Evolutionary conservation across 2,329 filamentous ascomycete species (phyloP).

Genomic region (Claviceps cyperi): DNA sequence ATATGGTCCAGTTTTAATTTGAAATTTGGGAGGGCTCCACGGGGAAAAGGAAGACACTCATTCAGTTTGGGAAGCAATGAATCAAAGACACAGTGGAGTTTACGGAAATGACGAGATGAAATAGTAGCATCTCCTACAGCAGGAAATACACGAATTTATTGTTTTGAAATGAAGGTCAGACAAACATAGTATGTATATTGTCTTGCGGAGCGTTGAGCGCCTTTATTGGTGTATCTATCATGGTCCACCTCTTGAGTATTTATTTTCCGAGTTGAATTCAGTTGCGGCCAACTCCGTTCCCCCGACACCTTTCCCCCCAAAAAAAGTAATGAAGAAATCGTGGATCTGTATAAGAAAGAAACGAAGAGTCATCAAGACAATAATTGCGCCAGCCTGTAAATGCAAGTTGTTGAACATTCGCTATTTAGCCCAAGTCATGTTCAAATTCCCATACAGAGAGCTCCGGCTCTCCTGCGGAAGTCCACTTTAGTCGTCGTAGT

Average conservation of each 20-base stretch:
- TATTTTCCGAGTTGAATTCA: slow-evolving; percentile 3
- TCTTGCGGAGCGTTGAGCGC: slow-evolving; percentile 9
- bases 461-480: slow-evolving; percentile 1
- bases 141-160: background rate
- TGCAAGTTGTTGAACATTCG: slow-evolving; percentile 16
- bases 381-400: slow-evolving; percentile 11
- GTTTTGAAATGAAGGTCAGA: background rate
- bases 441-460: slow-evolving; percentile 9
- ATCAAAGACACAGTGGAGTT: background rate
- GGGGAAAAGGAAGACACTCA: too few species aligned
- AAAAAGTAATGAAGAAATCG: background rate
- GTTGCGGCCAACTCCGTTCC: slow-evolving; percentile 5
- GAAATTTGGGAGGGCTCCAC: background rate
- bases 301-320: background rate
- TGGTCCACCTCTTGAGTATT: background rate
- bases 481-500: background rate
- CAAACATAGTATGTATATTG: background rate
- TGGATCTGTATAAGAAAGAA: background rate
- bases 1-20: background rate
- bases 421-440: slow-evolving; percentile 10
- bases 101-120: background rate
- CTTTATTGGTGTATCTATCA: slow-evolving; percentile 1
- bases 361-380: slow-evolving; percentile 2
- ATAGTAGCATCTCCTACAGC: background rate
- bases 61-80: background rate